phyloP scores from a whole-genome alignment of 495 filamentous ascomycete species.

The Penicillium silybi region DNA sequence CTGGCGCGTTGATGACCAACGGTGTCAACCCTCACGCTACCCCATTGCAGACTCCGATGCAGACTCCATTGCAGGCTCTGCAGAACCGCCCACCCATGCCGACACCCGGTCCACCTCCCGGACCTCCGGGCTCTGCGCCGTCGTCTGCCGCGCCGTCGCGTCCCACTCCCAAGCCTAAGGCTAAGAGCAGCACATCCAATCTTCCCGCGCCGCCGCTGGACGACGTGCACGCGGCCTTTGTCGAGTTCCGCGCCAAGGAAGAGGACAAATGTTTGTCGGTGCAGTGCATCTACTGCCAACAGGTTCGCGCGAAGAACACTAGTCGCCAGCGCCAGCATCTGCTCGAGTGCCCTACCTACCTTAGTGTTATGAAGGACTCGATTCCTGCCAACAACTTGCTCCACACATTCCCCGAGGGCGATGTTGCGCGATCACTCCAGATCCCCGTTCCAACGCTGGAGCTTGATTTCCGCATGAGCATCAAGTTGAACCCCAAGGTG shows the following conservation, averaged over 20 bases:
- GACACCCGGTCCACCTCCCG: constrained; percentile 32
- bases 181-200: constrained; percentile 35
- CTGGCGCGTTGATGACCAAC: constrained; percentile 43
- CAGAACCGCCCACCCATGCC: constrained; percentile 37
- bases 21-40: constrained; percentile 45
- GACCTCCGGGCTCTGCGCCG: constrained; percentile 28
- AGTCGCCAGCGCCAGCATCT: constrained; percentile 53
- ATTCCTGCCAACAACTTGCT: constrained; percentile 56
- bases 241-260: constrained; percentile 56
- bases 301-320: constrained; percentile 55
- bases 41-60: constrained; percentile 38
- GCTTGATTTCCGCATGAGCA: constrained; percentile 60
- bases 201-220: constrained; percentile 46
- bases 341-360: constrained; percentile 52
- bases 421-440: constrained; percentile 49
- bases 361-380: constrained; percentile 55
- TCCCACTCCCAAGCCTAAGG: constrained; percentile 42
- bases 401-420: constrained; percentile 53
- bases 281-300: constrained; percentile 57
- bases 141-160: constrained; percentile 29
- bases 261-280: constrained; percentile 58
- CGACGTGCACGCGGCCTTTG: constrained; percentile 53
- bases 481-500: constrained; percentile 56
- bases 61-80: constrained; percentile 28
- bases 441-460: constrained; percentile 54